Conservation (phyloP, 345 rosid species). For the Eutrema yunnanense region DNA sequence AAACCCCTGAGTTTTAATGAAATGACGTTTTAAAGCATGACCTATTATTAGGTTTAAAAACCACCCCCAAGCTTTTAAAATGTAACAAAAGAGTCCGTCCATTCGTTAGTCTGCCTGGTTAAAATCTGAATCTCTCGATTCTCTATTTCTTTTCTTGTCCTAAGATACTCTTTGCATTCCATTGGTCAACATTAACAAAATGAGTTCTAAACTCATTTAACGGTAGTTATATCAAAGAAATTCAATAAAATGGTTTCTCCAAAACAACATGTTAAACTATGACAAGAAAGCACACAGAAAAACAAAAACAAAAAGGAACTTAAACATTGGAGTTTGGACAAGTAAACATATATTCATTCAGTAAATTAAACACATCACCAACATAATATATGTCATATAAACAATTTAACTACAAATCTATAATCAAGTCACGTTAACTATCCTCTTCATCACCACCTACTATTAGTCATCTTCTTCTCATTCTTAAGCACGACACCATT, state of each 20-base stretch:
- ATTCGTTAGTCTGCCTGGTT: not conserved
- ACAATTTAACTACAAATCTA: not conserved
- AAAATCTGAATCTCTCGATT: not conserved
- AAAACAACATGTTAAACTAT: not conserved
- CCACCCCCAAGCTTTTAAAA: not conserved
- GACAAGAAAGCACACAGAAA: not conserved
- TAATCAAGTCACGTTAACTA: not conserved
- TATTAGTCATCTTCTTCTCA: not conserved
- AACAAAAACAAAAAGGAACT: not conserved
- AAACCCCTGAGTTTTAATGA: not conserved
- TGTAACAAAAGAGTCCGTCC: not conserved
- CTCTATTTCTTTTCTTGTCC: not conserved
- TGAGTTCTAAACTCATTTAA: not conserved
- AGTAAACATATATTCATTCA: no score
- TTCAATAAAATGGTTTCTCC: not conserved
- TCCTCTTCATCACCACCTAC: not conserved
- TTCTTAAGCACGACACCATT: constrained; percentile 25
- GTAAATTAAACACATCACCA: not conserved
- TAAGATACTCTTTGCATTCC: not conserved
- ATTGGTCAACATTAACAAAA: not conserved
- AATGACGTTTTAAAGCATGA: not conserved
- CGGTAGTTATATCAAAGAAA: not conserved
- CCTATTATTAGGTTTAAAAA: not conserved
- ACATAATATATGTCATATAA: not conserved
- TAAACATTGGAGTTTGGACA: not conserved